Evolutionary conservation across 2,329 filamentous ascomycete genomes (phyloP).

Genomic region (Arachnomyces sp.): DNA sequence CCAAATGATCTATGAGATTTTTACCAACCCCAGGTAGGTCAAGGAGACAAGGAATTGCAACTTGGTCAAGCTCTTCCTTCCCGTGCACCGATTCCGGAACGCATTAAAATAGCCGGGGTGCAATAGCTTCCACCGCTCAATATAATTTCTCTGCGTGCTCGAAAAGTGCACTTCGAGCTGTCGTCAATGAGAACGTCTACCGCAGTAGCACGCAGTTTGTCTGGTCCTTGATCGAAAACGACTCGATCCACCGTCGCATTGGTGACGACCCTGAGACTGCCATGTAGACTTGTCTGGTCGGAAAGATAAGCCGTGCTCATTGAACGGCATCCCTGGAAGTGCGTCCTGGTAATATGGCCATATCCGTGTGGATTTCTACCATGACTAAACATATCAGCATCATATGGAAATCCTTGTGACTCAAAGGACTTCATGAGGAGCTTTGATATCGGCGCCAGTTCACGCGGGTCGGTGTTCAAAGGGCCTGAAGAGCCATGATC

Average conservation of each 20-base stretch:
- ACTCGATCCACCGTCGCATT: slow-evolving; percentile 47
- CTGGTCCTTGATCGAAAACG: slow-evolving; percentile 32
- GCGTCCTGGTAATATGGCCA: slow-evolving; percentile 47
- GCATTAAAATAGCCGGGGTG: slow-evolving; percentile 46
- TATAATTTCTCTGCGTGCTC: slow-evolving; percentile 41
- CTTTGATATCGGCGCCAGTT: slow-evolving; percentile 51
- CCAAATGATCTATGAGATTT: slow-evolving; percentile 46
- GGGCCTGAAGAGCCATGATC: slow-evolving; percentile 46
- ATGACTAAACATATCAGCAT: slow-evolving; percentile 52
- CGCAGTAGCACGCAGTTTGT: slow-evolving; percentile 35
- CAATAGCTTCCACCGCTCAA: slow-evolving; percentile 43
- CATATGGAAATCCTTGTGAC: slow-evolving; percentile 46
- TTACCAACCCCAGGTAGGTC: slow-evolving; percentile 46
- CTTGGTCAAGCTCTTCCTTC: slow-evolving; percentile 31
- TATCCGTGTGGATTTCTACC: slow-evolving; percentile 47
- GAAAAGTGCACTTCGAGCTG: slow-evolving; percentile 31
- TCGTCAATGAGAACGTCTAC: slow-evolving; percentile 17
- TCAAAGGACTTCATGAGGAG: slow-evolving; percentile 48
- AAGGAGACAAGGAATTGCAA: slow-evolving; percentile 38
- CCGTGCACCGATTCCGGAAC: slow-evolving; percentile 44
- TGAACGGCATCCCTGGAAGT: slow-evolving; percentile 44
- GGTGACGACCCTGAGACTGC: slow-evolving; percentile 43
- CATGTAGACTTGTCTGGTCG: slow-evolving; percentile 28
- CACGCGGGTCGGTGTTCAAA: slow-evolving; percentile 50
- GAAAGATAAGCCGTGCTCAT: slow-evolving; percentile 48